Percentiles rank a stretch among this genome's conserved stretches.
phyloP scores from a whole-genome alignment of 345 rosid genomes.

The Hibiscus syriacus region DNA sequence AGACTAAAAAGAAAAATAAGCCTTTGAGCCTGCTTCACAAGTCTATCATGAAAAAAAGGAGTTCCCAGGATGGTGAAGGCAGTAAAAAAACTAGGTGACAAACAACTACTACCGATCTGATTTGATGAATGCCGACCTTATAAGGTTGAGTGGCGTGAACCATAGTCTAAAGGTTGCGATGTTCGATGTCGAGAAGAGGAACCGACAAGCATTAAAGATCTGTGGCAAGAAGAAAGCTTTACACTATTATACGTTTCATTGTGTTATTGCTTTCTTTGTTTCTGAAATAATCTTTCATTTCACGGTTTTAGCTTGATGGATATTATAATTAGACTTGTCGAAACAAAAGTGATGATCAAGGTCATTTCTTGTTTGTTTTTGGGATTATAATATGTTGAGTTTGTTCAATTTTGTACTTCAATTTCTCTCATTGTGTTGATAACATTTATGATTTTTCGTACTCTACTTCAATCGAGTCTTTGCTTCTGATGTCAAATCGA shows the following conservation, averaged over 20 bases:
- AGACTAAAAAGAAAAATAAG: conserved; percentile 82
- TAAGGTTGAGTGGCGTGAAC: conserved; percentile 74
- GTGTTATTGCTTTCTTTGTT: background rate
- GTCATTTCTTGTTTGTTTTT: background rate
- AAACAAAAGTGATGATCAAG: background rate
- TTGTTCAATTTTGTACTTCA: background rate
- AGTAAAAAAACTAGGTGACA: conserved; percentile 63
- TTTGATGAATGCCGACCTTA: conserved; percentile 75
- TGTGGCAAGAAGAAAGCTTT: conserved; percentile 26
- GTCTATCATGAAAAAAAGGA: conserved; percentile 62
- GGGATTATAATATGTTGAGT: background rate
- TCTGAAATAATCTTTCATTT: background rate
- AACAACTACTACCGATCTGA: conserved; percentile 89
- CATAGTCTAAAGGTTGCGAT: conserved; percentile 73
- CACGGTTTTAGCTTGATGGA: background rate
- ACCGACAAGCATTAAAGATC: conserved; percentile 52
- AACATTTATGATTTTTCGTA: no score
- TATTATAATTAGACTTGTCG: background rate
- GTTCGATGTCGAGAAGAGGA: conserved; percentile 86
- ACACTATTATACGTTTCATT: background rate
- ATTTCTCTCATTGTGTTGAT: no score
- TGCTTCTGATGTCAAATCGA: no score
- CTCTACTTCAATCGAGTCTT: no score
- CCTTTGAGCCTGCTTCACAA: conserved; percentile 55
- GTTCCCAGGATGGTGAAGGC: conserved; percentile 69